Base-by-base conservation (phyloP, 2,329 filamentous ascomycete genomes). In the Trichoderma oligosporum region DNA sequence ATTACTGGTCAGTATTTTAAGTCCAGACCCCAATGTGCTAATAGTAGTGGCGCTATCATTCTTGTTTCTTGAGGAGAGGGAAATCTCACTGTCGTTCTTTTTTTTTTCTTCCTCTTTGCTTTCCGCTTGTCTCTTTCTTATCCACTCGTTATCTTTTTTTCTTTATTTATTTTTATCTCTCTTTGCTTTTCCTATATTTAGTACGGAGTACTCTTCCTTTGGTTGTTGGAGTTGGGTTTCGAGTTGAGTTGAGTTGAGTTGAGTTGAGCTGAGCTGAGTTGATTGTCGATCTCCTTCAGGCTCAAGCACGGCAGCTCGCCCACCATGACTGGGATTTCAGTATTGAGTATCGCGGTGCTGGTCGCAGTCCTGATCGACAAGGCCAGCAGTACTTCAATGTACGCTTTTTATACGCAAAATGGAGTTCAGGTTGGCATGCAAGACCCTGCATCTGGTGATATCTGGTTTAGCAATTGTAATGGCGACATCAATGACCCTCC, bases 381-480 rank as follows among this genome's bases (percentile, higher is more conserved):
- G 3, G 52, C 31, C 52, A 55, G 52, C 41, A 33, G 31, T 11
- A 16, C 41, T 7, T 29, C 52, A 22, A 22, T 55, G 24, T 55
- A 38, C 11, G 52, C 52, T 16, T 55, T 55, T 16, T 55, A 55
- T 25, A 18, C 52, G 11, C 2, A 46, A 4, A 29, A 29, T 29
- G 52, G 52, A 22, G 52, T 38, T 4, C 52, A 55, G 31, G 12
- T 55, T 18, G 52, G 52, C 39, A 55, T 29, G 52, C 52, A 46
- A 29, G 52, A 55, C 12, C 52, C 52, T 41, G n/a, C 25, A 3
- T 25, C 29, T 22, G 41, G 41, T 18, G 41, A 46, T 16, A 46
- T 55, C 41, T 55, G 41, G 52, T 14, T 27, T 31, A 55, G 33
- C 41, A 36, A 55, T 16, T 55, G 52, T 31, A n/a, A 45, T 4